A percentile compares a stretch with the other conserved stretches of the same genome.
phyloP scores from a whole-genome alignment of 2,329 filamentous ascomycete genomes.

The Nemania sp. region DNA sequence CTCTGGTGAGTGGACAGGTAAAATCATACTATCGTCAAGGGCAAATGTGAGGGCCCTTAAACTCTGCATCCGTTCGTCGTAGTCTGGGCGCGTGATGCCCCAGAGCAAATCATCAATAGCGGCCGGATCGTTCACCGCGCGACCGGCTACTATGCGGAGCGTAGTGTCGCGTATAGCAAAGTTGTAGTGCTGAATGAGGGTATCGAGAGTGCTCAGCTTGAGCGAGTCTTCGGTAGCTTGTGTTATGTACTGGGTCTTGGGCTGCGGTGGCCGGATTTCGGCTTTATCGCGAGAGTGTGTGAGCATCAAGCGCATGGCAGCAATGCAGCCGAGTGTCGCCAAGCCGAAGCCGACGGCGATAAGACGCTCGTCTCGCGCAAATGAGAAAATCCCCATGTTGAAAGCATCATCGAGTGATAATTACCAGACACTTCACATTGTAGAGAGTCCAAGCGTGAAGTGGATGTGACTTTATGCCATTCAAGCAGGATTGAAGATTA shows the following conservation, averaged over 20 bases:
- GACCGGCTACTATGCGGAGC: constrained; percentile 59
- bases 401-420: constrained; percentile 7
- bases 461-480: too few species aligned
- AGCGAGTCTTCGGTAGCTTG: constrained; percentile 76
- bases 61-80: constrained; percentile 60
- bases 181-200: constrained; percentile 70
- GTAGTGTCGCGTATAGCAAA: constrained; percentile 72
- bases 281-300: constrained; percentile 64
- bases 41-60: constrained; percentile 61
- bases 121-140: constrained; percentile 60
- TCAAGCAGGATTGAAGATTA: too few species aligned
- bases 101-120: constrained; percentile 56
- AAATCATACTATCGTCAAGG: constrained; percentile 49
- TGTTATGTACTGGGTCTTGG: constrained; percentile 72
- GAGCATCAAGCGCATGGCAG: constrained; percentile 61
- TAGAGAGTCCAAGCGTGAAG: too few species aligned
- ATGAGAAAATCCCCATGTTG: constrained; percentile 46
- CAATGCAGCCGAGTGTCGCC: constrained; percentile 61
- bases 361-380: constrained; percentile 55
- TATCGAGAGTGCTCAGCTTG: constrained; percentile 66
- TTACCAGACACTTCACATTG: too few species aligned
- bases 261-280: constrained; percentile 65
- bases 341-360: constrained; percentile 58
- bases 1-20: not conserved
- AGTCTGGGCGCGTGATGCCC: constrained; percentile 61